Conservation (phyloP, 2,329 filamentous ascomycete genomes). For the Cadophora gregata region DNA sequence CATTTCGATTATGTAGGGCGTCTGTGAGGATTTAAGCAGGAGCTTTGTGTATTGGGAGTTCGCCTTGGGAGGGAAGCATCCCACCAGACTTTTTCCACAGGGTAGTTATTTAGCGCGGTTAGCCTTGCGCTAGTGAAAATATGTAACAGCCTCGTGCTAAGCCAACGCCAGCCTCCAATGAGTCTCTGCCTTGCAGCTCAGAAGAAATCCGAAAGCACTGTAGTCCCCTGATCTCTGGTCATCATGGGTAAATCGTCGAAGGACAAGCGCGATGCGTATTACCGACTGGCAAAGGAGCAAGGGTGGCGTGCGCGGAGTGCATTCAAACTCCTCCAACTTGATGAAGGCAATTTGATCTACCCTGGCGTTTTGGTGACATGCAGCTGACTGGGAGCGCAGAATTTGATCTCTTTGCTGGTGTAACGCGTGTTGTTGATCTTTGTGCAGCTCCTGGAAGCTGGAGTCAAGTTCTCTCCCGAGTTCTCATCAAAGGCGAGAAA, state of each 20-base stretch:
- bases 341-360: constrained; percentile 64
- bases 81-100: constrained; percentile 23
- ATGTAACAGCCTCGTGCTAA: constrained; percentile 35
- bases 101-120: constrained; percentile 22
- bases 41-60: not conserved
- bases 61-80: not conserved
- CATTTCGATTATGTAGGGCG: constrained; percentile 31
- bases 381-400: constrained; percentile 54
- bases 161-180: not conserved
- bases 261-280: constrained; percentile 98
- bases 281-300: constrained; percentile 96
- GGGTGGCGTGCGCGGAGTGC: constrained; percentile 96
- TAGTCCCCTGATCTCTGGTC: not conserved
- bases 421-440: constrained; percentile 92
- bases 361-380: not conserved
- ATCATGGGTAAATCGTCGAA: constrained; percentile 96
- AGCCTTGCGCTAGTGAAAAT: constrained; percentile 34
- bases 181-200: not conserved
- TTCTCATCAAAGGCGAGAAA: constrained; percentile 91
- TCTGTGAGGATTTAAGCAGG: not conserved
- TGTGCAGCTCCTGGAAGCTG: constrained; percentile 96
- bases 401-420: constrained; percentile 90
- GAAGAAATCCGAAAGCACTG: not conserved
- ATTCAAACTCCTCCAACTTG: constrained; percentile 95
- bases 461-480: constrained; percentile 94